These are phyloP conservation scores for Abelmoschus esculentus DNA, from an alignment of 345 rosid species.

Conservation along the genomic window DNA sequence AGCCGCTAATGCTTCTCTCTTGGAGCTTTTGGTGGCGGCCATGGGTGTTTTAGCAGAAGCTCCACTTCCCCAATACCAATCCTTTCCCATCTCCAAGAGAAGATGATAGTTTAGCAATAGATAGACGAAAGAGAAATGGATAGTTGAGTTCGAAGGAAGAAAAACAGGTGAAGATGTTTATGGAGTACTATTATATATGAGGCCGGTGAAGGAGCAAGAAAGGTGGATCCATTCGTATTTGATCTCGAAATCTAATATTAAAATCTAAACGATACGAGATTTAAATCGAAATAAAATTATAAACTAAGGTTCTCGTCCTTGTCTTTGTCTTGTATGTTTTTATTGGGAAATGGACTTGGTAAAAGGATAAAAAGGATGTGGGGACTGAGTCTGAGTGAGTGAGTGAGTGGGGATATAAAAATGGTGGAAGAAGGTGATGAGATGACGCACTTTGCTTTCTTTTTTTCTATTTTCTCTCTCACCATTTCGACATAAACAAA, in stretches of 20 bases:
- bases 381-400: background rate
- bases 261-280: too few species aligned
- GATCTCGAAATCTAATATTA: too few species aligned
- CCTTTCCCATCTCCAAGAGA: slow-evolving; percentile 42
- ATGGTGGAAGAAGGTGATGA: slow-evolving; percentile 11
- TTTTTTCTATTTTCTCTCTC: background rate
- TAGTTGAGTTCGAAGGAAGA: background rate
- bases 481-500: background rate
- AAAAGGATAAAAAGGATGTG: background rate
- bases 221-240: too few species aligned
- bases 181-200: background rate
- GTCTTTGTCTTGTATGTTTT: background rate
- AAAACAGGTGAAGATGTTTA: slow-evolving; percentile 8
- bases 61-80: slow-evolving; percentile 32
- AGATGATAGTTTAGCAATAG: background rate
- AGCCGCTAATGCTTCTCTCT: slow-evolving; percentile 17
- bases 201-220: slow-evolving; percentile 23
- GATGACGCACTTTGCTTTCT: slow-evolving; percentile 26
- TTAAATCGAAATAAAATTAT: too few species aligned
- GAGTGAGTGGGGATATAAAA: background rate
- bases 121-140: slow-evolving; percentile 7
- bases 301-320: background rate
- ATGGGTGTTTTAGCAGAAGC: slow-evolving; percentile 18
- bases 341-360: slow-evolving; percentile 30
- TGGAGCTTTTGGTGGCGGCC: background rate